Evolutionary conservation across 2,329 filamentous ascomycete species (phyloP), one percentile per base, ranked within the genome.

Genomic region (Fusarium torreyae): DNA sequence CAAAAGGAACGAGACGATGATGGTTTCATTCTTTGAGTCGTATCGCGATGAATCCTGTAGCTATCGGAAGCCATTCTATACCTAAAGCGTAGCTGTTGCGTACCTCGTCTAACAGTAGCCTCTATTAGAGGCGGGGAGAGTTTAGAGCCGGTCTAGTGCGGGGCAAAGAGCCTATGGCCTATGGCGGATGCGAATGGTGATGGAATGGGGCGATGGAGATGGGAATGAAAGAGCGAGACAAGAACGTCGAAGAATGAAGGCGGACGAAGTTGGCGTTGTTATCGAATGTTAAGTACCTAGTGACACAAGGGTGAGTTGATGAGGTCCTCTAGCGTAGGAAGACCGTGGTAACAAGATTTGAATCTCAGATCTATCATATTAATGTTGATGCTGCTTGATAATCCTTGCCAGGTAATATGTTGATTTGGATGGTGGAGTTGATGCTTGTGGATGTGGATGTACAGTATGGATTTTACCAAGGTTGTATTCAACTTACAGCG

Each of bases 211-310:
- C 39, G 42, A 66, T 40, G 33, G 42, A 44, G 55, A 62, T 52
- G 55, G 66, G 66, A 66, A 69, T 69, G 66, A 28, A 67, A 26
- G 42, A 61, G 52, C 46, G 55, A 57, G 62, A 62, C 46, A 55
- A 44, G 31, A 66, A 31, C 24, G 31, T 46, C 42, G 42, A 68
- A 70, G 67, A 69, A 69, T 70, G 67, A 64, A 70, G 67, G 67
- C 63, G 63, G 63, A 51, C 10, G 43, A 51, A 33, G 36, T 39
- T 62, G 57, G 64, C 34, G 44, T 68, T 46, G 33, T 33, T 26
- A 22, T 31, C 28, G 28, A 11, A 31, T 31, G 28, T 13, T 22
- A 39, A 13, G 40, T 56, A 26, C 36, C 34, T 42, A 15, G 22
- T 26, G 20, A 38, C n/a, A 14, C 36, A 44, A 63, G 51, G 18